Conservation (phyloP, 306 rosid species). For the Acmispon strigosus region DNA sequence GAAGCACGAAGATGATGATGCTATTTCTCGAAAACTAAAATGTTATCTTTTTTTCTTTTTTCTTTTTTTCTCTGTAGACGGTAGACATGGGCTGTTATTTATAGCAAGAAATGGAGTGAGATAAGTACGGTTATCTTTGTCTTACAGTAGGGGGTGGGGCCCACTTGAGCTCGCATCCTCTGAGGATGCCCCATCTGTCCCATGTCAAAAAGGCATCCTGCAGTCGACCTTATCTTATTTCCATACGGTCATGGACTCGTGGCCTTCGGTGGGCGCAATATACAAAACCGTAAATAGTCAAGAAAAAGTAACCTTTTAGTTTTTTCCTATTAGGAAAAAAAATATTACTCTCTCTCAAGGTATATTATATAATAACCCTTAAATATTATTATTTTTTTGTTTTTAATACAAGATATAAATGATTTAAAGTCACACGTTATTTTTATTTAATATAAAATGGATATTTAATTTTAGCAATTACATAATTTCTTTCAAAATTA, state of each 20-base stretch:
- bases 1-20: neutral
- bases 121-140: conserved; percentile 60
- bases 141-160: conserved; percentile 24
- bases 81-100: conserved; percentile 29
- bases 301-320: no score
- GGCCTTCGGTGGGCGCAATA: conserved; percentile 10
- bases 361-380: no score
- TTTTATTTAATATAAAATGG: no score
- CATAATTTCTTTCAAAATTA: no score
- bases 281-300: no score
- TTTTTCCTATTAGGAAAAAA: no score
- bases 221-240: conserved; percentile 75
- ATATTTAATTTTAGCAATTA: no score
- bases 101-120: conserved; percentile 19
- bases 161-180: conserved; percentile 34
- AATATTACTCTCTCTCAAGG: no score
- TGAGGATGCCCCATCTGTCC: conserved; percentile 30
- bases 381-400: no score
- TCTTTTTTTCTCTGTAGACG: neutral
- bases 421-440: no score
- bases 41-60: neutral
- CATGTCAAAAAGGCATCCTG: conserved; percentile 12
- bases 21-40: neutral
- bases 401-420: no score
- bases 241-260: conserved; percentile 22